phyloP scores from a whole-genome alignment of 2,329 filamentous ascomycete genomes.

The Boeremia lycopersici region DNA sequence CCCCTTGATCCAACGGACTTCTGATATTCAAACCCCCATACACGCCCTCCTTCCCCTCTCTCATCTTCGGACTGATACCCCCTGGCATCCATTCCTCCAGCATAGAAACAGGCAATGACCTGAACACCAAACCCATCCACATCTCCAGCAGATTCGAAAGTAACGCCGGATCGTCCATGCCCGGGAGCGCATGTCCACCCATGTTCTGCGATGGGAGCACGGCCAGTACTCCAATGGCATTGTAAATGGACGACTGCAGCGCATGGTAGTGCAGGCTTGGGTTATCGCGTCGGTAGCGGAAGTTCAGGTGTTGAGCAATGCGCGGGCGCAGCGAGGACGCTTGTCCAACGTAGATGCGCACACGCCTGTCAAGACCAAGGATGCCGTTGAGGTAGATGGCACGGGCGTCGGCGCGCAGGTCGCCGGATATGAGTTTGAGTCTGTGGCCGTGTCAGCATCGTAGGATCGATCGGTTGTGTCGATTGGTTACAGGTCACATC shows the following conservation, averaged over 20 bases:
- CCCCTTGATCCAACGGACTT: constrained; percentile 39
- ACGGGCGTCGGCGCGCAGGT: constrained; percentile 29
- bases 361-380: constrained; percentile 29
- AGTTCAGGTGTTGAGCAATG: constrained; percentile 41
- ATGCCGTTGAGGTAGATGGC: constrained; percentile 38
- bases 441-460: not conserved
- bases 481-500: not conserved
- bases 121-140: constrained; percentile 45
- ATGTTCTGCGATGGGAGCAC: constrained; percentile 17
- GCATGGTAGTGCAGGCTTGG: constrained; percentile 43
- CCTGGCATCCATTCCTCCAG: constrained; percentile 33
- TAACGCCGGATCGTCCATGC: constrained; percentile 35
- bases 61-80: not conserved
- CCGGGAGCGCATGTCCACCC: constrained; percentile 21
- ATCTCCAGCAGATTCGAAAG: constrained; percentile 45
- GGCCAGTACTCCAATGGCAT: constrained; percentile 35
- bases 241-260: constrained; percentile 36
- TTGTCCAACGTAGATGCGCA: constrained; percentile 43
- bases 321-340: constrained; percentile 31
- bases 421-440: constrained; percentile 31
- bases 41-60: constrained; percentile 22
- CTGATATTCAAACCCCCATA: constrained; percentile 40
- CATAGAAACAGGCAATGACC: constrained; percentile 25
- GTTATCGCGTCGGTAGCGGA: constrained; percentile 44
- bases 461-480: not conserved